Conservation (phyloP, 129 eudicot genomes). For the Cynara cardunculus region DNA sequence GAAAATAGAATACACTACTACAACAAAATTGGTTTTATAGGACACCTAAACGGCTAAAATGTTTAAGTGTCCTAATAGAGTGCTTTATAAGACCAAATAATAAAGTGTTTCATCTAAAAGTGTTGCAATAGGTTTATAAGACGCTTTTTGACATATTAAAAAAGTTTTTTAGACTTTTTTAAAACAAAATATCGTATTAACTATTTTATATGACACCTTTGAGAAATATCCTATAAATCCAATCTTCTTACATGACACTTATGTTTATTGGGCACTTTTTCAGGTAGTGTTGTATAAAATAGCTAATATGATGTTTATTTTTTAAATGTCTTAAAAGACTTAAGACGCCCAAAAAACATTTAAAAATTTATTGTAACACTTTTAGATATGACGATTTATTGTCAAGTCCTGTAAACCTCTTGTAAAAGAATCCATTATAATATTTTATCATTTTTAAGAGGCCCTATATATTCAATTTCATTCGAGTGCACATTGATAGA, state of each 20-base stretch:
- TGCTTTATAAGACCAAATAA: neutral
- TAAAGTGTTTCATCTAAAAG: neutral
- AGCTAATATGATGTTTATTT: too few species aligned
- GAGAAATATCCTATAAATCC: neutral
- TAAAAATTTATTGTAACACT: neutral
- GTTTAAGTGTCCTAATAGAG: neutral
- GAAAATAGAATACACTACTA: neutral
- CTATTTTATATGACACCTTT: neutral
- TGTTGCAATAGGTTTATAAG: neutral
- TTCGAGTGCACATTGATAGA: neutral
- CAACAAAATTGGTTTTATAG: neutral
- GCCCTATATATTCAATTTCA: neutral
- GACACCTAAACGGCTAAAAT: too few species aligned
- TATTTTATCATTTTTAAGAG: neutral
- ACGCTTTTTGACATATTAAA: neutral
- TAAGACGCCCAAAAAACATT: neutral
- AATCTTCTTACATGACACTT: neutral
- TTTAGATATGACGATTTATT: neutral
- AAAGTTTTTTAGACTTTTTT: neutral
- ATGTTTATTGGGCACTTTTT: too few species aligned
- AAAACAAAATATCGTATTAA: neutral
- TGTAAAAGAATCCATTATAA: neutral
- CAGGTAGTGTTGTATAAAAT: too few species aligned
- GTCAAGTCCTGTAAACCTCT: neutral
- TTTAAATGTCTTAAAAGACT: neutral